Base-by-base conservation (phyloP, 2,329 filamentous ascomycete genomes). In the Clonostachys rosea region DNA sequence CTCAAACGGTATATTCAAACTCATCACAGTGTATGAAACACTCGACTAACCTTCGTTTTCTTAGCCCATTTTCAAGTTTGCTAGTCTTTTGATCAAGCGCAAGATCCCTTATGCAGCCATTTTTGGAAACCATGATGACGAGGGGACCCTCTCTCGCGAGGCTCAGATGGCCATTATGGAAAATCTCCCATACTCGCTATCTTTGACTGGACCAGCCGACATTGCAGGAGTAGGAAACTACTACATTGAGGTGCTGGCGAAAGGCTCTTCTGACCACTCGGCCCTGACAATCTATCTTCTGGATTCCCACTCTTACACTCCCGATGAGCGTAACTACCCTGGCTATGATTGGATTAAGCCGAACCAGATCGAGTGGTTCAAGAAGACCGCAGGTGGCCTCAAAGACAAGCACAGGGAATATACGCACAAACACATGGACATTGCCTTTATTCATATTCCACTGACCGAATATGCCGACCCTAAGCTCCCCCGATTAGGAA, bases 261-360 rank as follows among this genome's bases (percentile, higher is more conserved):
- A 86, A 36, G 86, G 87, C 50, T 80, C 71, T 51, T 89, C 86
- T 14, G 84, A 88, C 50, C 91, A 97, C 67, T 95, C 91, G 2
- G 94, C 94, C 6, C 69, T 99, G 44, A 96, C 92, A 0, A 74
- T 99, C n/a, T 99, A 96, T 68, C 76, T 99, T 54, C 80, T 99
- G 41, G 94, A 99, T 66, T 91, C 91, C 0, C 94, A 99, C 64
- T 79, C 88, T 5, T 95, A 96, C 66, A 90, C 89, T 6, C 91
- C 91, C 0, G 88, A 99, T 60, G 90, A 96, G 67, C 81, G 84
- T 47, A 83, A 89, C 50, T 96, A 84, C 64, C 81, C 83, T n/a
- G 94, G 94, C 43, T 99, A 99, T 63, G 92, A 97, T 68, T 99
- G 94, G 94, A 73, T 99, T 61, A 97, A 97, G 70, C 85, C 85